These are phyloP conservation scores for Mortierella polycephala DNA, from an alignment of 371 early-diverging fungal genomes.

Conservation along the genomic window DNA sequence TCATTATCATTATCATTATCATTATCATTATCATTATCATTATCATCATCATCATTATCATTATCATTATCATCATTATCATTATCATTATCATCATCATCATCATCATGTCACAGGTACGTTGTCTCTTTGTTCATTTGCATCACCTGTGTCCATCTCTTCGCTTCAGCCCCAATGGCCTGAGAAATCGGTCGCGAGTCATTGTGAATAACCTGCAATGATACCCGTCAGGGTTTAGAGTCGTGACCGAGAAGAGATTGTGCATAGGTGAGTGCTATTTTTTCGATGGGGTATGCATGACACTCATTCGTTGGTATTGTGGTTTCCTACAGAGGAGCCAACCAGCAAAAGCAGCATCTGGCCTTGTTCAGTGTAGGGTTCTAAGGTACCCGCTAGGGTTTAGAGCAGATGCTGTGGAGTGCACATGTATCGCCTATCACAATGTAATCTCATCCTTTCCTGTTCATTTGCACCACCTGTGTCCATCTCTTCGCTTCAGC, in stretches of 20 bases:
- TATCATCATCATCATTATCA: too few relatives aligned
- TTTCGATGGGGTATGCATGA: not conserved
- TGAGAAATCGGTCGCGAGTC: not conserved
- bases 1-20: too few relatives aligned
- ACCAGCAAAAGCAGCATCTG: not conserved
- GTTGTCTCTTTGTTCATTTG: not conserved
- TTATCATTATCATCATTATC: too few relatives aligned
- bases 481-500: not conserved
- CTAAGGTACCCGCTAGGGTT: not conserved
- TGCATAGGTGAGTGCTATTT: not conserved
- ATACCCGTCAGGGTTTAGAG: not conserved
- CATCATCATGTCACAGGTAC: not conserved
- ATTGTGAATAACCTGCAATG: not conserved
- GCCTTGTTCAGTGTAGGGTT: not conserved
- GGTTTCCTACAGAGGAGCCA: not conserved
- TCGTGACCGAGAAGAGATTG: not conserved
- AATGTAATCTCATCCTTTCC: not conserved
- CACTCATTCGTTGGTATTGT: not conserved
- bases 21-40: too few relatives aligned
- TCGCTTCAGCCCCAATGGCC: not conserved
- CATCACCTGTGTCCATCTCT: not conserved
- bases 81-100: too few relatives aligned
- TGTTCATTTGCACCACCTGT: not conserved
- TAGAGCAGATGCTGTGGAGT: constrained; percentile 1
- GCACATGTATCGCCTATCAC: not conserved